These are phyloP conservation scores for Houttuynia cordata DNA, from an alignment of 164 flowering plant species.

Conservation along the genomic window DNA sequence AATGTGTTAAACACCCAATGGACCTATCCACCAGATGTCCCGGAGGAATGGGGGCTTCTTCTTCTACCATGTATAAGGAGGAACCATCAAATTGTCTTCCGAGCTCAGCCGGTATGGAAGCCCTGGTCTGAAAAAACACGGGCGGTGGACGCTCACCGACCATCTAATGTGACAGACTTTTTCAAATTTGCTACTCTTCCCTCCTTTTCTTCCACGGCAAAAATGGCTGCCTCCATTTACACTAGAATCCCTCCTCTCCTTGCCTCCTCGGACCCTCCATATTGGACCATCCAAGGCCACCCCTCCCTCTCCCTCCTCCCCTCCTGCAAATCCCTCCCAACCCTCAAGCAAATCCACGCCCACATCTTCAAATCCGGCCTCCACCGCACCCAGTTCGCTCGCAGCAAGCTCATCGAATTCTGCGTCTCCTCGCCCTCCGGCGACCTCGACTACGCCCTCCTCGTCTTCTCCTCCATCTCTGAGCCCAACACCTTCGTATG, in stretches of 20 bases:
- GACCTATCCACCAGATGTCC: no score
- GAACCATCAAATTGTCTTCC: no score
- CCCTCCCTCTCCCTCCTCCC: slow-evolving; percentile 50
- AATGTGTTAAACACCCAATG: no score
- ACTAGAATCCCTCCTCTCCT: slow-evolving; percentile 14
- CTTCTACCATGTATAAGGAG: no score
- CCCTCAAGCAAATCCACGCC: slow-evolving; percentile 56
- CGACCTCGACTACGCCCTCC: slow-evolving; percentile 46
- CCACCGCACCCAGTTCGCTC: slow-evolving; percentile 58
- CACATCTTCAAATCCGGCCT: slow-evolving; percentile 69
- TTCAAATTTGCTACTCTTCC: no score
- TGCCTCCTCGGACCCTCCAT: slow-evolving; percentile 38
- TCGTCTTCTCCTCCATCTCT: slow-evolving; percentile 32
- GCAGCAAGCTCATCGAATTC: slow-evolving; percentile 52
- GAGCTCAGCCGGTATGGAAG: no score
- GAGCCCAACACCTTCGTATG: slow-evolving; percentile 54
- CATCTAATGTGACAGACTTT: no score
- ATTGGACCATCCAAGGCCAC: no score
- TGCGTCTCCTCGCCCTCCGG: slow-evolving; percentile 52
- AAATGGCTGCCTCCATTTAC: slow-evolving; percentile 16
- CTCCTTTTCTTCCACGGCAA: slow-evolving; percentile 8
- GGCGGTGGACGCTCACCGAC: no score
- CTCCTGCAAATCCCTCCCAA: slow-evolving; percentile 37
- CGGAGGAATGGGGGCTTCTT: no score
- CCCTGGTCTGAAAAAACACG: no score